phyloP scores from a whole-genome alignment of 768 basidiomycete genomes.

The Pseudohyphozyma bogoriensis region DNA sequence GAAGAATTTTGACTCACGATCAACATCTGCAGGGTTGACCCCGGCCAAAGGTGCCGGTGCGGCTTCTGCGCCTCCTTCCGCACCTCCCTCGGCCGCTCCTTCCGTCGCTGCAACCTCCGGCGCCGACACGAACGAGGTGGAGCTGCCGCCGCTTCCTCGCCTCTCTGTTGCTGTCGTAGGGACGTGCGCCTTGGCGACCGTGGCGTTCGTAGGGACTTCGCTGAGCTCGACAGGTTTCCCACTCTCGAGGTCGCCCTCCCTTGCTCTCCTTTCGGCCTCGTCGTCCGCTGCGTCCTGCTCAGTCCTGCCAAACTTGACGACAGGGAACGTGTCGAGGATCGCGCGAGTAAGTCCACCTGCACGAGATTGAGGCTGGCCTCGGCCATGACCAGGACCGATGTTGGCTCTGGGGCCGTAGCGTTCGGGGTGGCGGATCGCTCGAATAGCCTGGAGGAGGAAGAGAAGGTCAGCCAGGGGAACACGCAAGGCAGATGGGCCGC shows the following conservation, averaged over 20 bases:
- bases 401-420: conserved; percentile 68
- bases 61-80: conserved; percentile 31
- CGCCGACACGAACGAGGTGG: too few relatives aligned
- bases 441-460: conserved; percentile 41
- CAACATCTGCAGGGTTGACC: conserved; percentile 8
- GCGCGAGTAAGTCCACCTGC: conserved; percentile 81
- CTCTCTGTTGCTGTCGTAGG: too few relatives aligned
- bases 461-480: background rate
- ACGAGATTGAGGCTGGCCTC: conserved; percentile 51
- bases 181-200: too few relatives aligned
- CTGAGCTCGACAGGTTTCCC: conserved; percentile 3
- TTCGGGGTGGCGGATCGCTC: conserved; percentile 78
- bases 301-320: conserved; percentile 59
- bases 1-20: too few relatives aligned
- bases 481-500: background rate
- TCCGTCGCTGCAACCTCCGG: too few relatives aligned
- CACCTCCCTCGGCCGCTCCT: background rate
- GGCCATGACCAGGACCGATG: conserved; percentile 36
- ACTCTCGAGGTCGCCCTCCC: conserved; percentile 4
- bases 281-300: conserved; percentile 15
- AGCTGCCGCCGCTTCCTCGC: background rate
- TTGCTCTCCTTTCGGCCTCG: background rate
- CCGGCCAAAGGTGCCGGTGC: too few relatives aligned
- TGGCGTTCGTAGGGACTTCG: background rate
- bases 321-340: conserved; percentile 88